A percentile compares a stretch with the other conserved stretches of the same genome.
Evolutionary conservation across 2,329 filamentous ascomycete species (phyloP).

Genomic region (Sarocladium brachiariae): DNA sequence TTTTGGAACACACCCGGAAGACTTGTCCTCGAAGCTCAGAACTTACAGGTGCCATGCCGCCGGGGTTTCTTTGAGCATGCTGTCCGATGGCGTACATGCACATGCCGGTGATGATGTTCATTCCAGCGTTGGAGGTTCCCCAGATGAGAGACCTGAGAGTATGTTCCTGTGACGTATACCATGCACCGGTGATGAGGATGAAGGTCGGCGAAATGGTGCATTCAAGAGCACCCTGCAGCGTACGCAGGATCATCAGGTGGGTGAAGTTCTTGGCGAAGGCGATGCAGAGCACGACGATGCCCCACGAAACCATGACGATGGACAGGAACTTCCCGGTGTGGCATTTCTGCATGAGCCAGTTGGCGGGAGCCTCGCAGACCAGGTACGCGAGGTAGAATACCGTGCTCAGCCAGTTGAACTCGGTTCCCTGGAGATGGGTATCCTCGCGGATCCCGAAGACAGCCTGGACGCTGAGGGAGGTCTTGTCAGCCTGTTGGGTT

Average conservation of each 20-base stretch:
- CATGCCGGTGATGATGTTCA: conserved; percentile 24
- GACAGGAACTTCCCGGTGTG: conserved; percentile 27
- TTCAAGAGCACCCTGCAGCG: conserved; percentile 23
- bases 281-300: conserved; percentile 22
- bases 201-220: conserved; percentile 24
- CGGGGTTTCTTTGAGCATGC: conserved; percentile 19
- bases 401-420: conserved; percentile 24
- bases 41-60: conserved; percentile 17
- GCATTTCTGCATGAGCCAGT: conserved; percentile 27
- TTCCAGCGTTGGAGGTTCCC: conserved; percentile 25
- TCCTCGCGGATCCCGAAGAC: conserved; percentile 24
- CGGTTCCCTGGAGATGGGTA: conserved; percentile 20
- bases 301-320: conserved; percentile 26
- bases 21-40: too few species aligned
- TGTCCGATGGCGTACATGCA: conserved; percentile 17
- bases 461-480: conserved; percentile 21
- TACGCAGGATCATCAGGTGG: conserved; percentile 22
- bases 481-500: conserved; percentile 24
- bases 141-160: conserved; percentile 23
- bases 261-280: conserved; percentile 23
- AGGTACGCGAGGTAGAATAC: conserved; percentile 24
- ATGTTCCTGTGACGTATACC: conserved; percentile 26
- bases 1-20: too few species aligned
- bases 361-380: conserved; percentile 21
- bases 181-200: conserved; percentile 24